A percentile compares a stretch with the other conserved stretches of the same genome.
Conservation (phyloP, 2,329 filamentous ascomycete species). For the Pseudogymnoascus sp. region DNA sequence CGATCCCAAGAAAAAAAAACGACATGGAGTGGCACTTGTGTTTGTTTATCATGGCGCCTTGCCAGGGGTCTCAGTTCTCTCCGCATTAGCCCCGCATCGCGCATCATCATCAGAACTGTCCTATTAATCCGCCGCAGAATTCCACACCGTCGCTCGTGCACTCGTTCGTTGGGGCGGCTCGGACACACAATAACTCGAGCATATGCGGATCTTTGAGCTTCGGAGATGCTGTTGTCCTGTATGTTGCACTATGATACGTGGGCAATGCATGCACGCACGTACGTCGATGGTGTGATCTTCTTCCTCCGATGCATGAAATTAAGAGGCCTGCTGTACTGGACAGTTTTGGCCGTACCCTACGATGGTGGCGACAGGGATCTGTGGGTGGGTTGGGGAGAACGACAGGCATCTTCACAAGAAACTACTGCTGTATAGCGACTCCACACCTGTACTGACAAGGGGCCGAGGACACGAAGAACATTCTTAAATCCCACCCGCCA, state of each 20-base stretch:
- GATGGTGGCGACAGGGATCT: neutral
- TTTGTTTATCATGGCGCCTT: neutral
- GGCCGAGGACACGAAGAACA: neutral
- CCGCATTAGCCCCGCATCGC: neutral
- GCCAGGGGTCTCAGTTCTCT: neutral
- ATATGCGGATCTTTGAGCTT: conserved; percentile 1
- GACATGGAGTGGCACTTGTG: neutral
- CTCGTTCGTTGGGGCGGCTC: neutral
- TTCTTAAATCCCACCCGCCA: neutral
- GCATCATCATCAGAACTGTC: neutral
- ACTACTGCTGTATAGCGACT: neutral
- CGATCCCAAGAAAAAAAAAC: neutral
- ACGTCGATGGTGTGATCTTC: neutral
- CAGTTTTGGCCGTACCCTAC: neutral
- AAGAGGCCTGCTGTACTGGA: neutral
- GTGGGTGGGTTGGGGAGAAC: neutral
- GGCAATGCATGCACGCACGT: neutral
- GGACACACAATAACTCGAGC: neutral
- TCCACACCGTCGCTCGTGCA: neutral
- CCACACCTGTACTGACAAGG: neutral
- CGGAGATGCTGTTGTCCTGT: neutral
- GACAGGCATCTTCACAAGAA: neutral
- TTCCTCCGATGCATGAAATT: neutral
- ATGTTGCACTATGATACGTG: neutral
- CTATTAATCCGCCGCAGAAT: neutral